phyloP scores from a whole-genome alignment of 2,329 filamentous ascomycete species.

The Aspergillus unguis region DNA sequence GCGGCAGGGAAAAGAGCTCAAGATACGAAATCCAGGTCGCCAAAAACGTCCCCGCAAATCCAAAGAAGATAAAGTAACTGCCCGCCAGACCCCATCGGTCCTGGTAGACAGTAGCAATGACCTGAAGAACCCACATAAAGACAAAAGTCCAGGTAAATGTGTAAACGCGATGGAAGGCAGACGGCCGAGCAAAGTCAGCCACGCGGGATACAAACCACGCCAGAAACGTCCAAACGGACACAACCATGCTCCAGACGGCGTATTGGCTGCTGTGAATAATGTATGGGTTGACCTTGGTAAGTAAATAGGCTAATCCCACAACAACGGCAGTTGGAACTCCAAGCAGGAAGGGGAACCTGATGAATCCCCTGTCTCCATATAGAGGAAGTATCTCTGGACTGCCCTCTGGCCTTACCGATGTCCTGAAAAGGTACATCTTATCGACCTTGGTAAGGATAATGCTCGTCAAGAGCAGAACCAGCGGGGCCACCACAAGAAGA shows the following conservation, averaged over 20 bases:
- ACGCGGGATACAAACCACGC: constrained; percentile 81
- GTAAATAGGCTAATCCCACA: constrained; percentile 68
- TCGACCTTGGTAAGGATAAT: constrained; percentile 67
- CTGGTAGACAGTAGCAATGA: constrained; percentile 71
- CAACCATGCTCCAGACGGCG: constrained; percentile 82
- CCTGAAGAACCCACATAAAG: constrained; percentile 68
- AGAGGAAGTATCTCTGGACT: constrained; percentile 61
- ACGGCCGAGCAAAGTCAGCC: constrained; percentile 75
- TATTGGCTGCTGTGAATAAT: constrained; percentile 90
- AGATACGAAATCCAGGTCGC: constrained; percentile 71
- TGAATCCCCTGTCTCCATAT: constrained; percentile 76
- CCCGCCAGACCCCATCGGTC: constrained; percentile 69
- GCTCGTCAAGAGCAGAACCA: constrained; percentile 67
- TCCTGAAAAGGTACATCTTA: constrained; percentile 85
- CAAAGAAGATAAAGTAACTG: constrained; percentile 78
- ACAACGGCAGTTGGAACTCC: constrained; percentile 64
- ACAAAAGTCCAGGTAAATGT: constrained; percentile 79
- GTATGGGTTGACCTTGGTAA: constrained; percentile 80
- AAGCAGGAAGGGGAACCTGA: constrained; percentile 76
- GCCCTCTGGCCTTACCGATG: constrained; percentile 59
- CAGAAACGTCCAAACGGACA: constrained; percentile 73
- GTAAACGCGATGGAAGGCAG: constrained; percentile 79
- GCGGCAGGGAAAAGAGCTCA: constrained; percentile 74
- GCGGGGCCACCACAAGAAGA: constrained; percentile 72
- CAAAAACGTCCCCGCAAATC: constrained; percentile 71